A percentile compares a stretch with the other conserved stretches of the same genome.
These are phyloP conservation scores for Trichoderma virens DNA, from an alignment of 495 filamentous ascomycete species.

Conservation along the genomic window DNA sequence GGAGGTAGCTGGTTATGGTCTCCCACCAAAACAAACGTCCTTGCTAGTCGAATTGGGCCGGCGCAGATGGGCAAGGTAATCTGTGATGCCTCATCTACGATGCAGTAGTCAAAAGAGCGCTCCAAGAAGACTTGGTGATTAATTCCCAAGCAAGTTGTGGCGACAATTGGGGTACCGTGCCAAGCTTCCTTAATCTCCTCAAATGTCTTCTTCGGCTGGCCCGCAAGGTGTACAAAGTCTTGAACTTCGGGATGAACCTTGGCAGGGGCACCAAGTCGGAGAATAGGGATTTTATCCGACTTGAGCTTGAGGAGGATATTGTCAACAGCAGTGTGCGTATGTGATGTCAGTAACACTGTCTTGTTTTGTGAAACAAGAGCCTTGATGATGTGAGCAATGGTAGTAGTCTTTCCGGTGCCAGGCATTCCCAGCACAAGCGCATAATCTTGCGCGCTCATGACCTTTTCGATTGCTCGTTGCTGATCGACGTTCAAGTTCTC, in stretches of 20 bases:
- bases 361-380: conserved; percentile 84
- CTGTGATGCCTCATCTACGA: conserved; percentile 95
- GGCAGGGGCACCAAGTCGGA: conserved; percentile 71
- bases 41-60: conserved; percentile 86
- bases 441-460: conserved; percentile 91
- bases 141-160: conserved; percentile 88
- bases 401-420: conserved; percentile 95
- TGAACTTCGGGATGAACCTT: conserved; percentile 86
- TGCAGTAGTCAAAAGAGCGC: conserved; percentile 93
- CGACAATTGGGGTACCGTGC: conserved; percentile 77
- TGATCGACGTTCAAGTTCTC: conserved; percentile 78
- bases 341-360: conserved; percentile 85
- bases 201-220: conserved; percentile 59
- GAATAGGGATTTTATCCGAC: conserved; percentile 65
- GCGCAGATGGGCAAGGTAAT: conserved; percentile 92
- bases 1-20: conserved; percentile 95
- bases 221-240: conserved; percentile 70
- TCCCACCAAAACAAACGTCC: conserved; percentile 90
- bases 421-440: conserved; percentile 96
- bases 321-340: conserved; percentile 95
- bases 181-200: conserved; percentile 78
- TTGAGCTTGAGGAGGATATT: conserved; percentile 92
- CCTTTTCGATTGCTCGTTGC: conserved; percentile 75
- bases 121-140: conserved; percentile 82
- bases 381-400: conserved; percentile 93